Evolutionary conservation across 208 protist genomes (phyloP).

Genomic region (Strigomonas oncopelti): DNA sequence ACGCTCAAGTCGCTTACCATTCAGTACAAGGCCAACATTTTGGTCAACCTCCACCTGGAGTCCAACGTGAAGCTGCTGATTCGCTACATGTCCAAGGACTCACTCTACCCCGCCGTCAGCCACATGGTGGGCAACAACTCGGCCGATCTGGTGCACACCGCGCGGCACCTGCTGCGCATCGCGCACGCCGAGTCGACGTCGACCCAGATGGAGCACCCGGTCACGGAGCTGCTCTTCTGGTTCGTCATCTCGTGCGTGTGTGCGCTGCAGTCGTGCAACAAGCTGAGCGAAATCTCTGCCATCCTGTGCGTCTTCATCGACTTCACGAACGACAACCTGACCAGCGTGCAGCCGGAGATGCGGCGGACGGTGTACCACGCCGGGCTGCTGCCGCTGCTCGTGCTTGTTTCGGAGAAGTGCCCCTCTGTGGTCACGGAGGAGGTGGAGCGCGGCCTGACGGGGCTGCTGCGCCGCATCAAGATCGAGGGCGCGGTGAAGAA

Average conservation of each 20-base stretch:
- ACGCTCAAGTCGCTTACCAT: slow-evolving; percentile 52
- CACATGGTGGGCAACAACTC: slow-evolving; percentile 36
- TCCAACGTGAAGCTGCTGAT: slow-evolving; percentile 20
- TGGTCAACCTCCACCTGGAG: slow-evolving; percentile 48
- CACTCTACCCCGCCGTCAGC: slow-evolving; percentile 35
- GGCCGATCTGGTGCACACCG: slow-evolving; percentile 19
- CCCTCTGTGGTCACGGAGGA: slow-evolving; percentile 37
- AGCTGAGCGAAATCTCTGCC: slow-evolving; percentile 8
- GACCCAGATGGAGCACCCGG: slow-evolving; percentile 16
- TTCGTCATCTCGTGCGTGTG: slow-evolving; percentile 61
- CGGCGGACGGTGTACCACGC: slow-evolving; percentile 60
- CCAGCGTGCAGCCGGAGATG: background rate
- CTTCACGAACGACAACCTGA: slow-evolving; percentile 7
- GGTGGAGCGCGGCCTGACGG: slow-evolving; percentile 31
- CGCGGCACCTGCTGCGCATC: slow-evolving; percentile 26
- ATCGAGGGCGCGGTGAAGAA: slow-evolving; percentile 9
- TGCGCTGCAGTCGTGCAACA: slow-evolving; percentile 15
- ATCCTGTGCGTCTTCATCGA: slow-evolving; percentile 10
- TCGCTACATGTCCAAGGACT: slow-evolving; percentile 40
- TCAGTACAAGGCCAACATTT: slow-evolving; percentile 51
- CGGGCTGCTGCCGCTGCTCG: slow-evolving; percentile 68
- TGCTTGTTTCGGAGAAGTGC: slow-evolving; percentile 53
- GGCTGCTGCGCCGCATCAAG: slow-evolving; percentile 22
- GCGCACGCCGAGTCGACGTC: slow-evolving; percentile 26
- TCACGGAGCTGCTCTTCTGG: slow-evolving; percentile 61